Conservation (phyloP, 2,329 filamentous ascomycete genomes). For the Fusarium domesticum region DNA sequence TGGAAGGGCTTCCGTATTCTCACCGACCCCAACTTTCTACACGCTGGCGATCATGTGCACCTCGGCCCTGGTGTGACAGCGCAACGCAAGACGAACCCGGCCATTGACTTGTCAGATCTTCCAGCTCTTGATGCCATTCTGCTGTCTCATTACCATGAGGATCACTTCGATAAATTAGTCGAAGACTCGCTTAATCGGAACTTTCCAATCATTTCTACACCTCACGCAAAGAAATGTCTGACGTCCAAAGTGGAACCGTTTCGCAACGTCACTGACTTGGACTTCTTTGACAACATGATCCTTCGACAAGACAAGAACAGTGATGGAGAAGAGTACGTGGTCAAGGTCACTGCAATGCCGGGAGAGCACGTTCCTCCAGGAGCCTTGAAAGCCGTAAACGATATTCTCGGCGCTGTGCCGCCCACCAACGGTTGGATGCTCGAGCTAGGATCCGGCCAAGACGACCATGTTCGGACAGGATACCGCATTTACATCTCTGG, state of each 20-base stretch:
- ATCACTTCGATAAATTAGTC: conserved; percentile 42
- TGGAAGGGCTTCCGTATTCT: conserved; percentile 53
- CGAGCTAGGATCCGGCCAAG: conserved; percentile 51
- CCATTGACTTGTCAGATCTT: conserved; percentile 56
- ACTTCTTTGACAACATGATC: conserved; percentile 52
- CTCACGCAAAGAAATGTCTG: conserved; percentile 56
- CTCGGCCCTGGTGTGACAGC: conserved; percentile 61
- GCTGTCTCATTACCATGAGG: conserved; percentile 62
- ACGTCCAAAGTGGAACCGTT: conserved; percentile 49
- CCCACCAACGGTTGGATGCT: conserved; percentile 67
- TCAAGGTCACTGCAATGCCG: conserved; percentile 59
- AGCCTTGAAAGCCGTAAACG: conserved; percentile 36
- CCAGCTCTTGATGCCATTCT: conserved; percentile 59
- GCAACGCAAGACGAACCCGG: conserved; percentile 55
- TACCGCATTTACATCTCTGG: conserved; percentile 66
- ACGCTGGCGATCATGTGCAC: conserved; percentile 63
- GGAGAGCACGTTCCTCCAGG: conserved; percentile 58
- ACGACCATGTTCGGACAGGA: conserved; percentile 40
- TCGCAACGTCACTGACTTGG: conserved; percentile 51
- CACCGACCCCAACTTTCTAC: conserved; percentile 63
- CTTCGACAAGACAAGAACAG: conserved; percentile 4
- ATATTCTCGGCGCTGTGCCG: conserved; percentile 47
- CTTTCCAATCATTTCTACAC: conserved; percentile 62
- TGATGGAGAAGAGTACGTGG: conserved; percentile 35
- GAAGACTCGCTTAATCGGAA: conserved; percentile 42